Conservation (phyloP, 345 rosid species). For the Trapa bicornis region DNA sequence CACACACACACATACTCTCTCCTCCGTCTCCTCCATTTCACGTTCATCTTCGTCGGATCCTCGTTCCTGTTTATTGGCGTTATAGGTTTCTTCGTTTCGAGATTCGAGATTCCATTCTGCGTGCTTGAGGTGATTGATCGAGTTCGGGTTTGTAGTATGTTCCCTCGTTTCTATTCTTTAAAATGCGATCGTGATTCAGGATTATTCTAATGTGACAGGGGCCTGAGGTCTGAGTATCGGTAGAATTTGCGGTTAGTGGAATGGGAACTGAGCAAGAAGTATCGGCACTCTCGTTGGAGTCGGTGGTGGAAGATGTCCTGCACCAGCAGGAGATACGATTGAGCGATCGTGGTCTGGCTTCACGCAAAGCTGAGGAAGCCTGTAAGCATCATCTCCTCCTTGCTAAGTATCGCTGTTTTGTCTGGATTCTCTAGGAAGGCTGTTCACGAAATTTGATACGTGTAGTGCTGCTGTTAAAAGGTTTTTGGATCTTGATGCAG, state of each 20-base stretch:
- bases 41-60: background rate
- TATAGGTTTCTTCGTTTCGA: background rate
- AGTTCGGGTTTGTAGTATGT: background rate
- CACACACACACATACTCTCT: constrained; percentile 7
- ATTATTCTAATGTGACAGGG: background rate
- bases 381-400: constrained; percentile 24
- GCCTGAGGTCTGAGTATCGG: background rate
- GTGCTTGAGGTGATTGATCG: background rate
- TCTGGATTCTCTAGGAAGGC: constrained; percentile 1
- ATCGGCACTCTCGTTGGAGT: constrained; percentile 40
- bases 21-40: background rate
- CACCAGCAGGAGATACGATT: constrained; percentile 37
- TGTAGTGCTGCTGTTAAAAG: background rate
- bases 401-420: background rate
- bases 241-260: constrained; percentile 1
- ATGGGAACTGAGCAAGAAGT: constrained; percentile 33
- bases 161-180: background rate
- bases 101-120: no score
- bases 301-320: constrained; percentile 71
- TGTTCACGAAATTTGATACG: background rate
- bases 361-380: constrained; percentile 57
- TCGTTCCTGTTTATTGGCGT: background rate
- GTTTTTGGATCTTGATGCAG: background rate
- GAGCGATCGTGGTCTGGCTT: constrained; percentile 26
- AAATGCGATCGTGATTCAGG: no score